Conservation (phyloP, 495 filamentous ascomycete species). For the Penicillium maclennaniae region DNA sequence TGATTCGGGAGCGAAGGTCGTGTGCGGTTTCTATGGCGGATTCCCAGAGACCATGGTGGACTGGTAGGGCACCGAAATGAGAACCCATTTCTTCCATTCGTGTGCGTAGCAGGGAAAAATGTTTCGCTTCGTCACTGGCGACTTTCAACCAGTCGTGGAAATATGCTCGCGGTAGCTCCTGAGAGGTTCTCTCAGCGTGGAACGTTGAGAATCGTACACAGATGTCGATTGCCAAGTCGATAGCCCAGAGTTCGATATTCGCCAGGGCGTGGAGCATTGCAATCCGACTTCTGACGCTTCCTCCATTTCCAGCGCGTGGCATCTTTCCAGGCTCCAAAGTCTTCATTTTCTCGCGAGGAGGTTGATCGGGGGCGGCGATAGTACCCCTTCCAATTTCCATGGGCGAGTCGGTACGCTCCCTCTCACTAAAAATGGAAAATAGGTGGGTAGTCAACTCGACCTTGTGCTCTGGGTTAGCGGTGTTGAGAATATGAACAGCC, state of each 20-base stretch:
- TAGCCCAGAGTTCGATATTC: slow-evolving; percentile 54
- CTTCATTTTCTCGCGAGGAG: slow-evolving; percentile 43
- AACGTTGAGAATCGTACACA: slow-evolving; percentile 50
- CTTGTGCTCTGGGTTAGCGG: slow-evolving; percentile 49
- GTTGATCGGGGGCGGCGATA: slow-evolving; percentile 37
- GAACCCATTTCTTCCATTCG: slow-evolving; percentile 49
- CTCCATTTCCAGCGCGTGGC: slow-evolving; percentile 42
- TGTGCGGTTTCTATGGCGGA: slow-evolving; percentile 45
- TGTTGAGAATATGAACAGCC: slow-evolving; percentile 49
- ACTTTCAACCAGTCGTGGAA: slow-evolving; percentile 55
- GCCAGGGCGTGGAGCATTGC: slow-evolving; percentile 51
- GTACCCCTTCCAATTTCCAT: slow-evolving; percentile 45
- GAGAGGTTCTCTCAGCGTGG: slow-evolving; percentile 29
- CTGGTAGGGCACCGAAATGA: slow-evolving; percentile 47
- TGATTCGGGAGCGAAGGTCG: slow-evolving; percentile 49
- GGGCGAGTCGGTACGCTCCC: slow-evolving; percentile 37
- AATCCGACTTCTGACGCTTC: slow-evolving; percentile 46
- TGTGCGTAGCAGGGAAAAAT: slow-evolving; percentile 49
- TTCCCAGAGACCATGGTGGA: slow-evolving; percentile 50
- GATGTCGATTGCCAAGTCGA: slow-evolving; percentile 53
- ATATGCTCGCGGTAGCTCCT: slow-evolving; percentile 44
- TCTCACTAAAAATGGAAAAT: slow-evolving; percentile 40
- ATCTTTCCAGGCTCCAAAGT: slow-evolving; percentile 41
- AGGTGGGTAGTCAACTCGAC: slow-evolving; percentile 49
- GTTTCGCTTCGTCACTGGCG: slow-evolving; percentile 51